These are phyloP conservation scores for Lentinula edodes DNA, from an alignment of 768 basidiomycete genomes.

Conservation along the genomic window DNA sequence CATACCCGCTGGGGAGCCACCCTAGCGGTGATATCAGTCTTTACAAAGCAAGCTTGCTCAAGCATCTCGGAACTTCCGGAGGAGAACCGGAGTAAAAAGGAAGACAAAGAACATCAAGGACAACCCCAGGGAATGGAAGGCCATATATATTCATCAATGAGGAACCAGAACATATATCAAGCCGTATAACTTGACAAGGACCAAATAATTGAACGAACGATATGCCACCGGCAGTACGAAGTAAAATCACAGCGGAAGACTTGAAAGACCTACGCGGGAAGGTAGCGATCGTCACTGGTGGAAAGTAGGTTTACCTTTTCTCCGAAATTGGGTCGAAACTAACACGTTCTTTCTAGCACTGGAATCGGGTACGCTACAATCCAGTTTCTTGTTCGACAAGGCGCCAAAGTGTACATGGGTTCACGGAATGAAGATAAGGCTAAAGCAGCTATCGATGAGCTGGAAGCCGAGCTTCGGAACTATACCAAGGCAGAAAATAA, in stretches of 20 bases:
- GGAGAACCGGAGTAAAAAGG: too few species aligned
- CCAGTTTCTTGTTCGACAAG: conserved; percentile 30
- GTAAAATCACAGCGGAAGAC: conserved; percentile 27
- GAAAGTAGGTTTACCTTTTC: conserved; percentile 27
- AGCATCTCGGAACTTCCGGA: too few species aligned
- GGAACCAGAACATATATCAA: too few species aligned
- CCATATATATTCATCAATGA: too few species aligned
- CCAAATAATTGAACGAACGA: too few species aligned
- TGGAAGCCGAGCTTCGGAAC: conserved; percentile 25
- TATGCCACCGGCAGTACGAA: background rate
- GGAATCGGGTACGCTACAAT: conserved; percentile 33
- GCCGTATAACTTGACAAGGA: too few species aligned
- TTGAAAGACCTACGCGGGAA: conserved; percentile 41
- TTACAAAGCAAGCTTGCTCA: too few species aligned
- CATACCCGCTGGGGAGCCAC: too few species aligned
- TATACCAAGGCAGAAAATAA: background rate
- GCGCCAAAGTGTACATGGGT: conserved; percentile 36
- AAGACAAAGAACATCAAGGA: too few species aligned
- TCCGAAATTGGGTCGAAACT: conserved; percentile 4
- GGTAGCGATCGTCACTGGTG: conserved; percentile 47
- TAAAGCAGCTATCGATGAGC: conserved; percentile 23
- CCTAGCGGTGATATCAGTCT: too few species aligned
- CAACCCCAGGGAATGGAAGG: too few species aligned
- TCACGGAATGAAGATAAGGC: conserved; percentile 27
- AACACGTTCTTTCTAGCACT: conserved; percentile 13